phyloP scores from a whole-genome alignment of 1,284 basidiomycete species.

The Albatrellus sp. region DNA sequence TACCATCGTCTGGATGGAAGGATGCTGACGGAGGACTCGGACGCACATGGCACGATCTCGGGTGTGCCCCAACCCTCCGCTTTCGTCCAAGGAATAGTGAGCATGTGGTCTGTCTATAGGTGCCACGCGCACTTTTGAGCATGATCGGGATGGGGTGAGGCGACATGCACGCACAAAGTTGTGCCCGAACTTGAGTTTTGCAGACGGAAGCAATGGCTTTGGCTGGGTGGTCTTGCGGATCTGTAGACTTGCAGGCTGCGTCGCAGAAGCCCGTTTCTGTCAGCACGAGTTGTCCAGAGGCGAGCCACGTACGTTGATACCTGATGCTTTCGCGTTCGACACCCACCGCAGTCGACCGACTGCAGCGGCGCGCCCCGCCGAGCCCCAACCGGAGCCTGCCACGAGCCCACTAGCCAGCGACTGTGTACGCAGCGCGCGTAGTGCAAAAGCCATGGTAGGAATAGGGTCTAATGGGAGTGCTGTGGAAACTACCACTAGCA shows the following conservation, averaged over 20 bases:
- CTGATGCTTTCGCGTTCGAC: too few relatives aligned
- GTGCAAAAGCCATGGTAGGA: too few relatives aligned
- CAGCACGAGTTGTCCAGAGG: too few relatives aligned
- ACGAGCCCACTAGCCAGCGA: too few relatives aligned
- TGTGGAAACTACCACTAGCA: too few relatives aligned
- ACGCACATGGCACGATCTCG: slow-evolving; percentile 69
- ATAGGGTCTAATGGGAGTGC: too few relatives aligned
- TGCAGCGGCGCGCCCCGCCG: too few relatives aligned
- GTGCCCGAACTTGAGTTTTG: neutral
- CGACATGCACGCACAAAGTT: neutral
- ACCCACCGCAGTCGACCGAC: too few relatives aligned
- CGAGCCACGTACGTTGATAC: too few relatives aligned
- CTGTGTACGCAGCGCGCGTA: too few relatives aligned
- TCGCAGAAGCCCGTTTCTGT: too few relatives aligned
- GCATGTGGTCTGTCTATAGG: slow-evolving; percentile 83
- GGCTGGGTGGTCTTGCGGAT: neutral
- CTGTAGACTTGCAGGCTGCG: neutral
- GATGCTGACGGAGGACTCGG: neutral
- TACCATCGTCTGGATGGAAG: slow-evolving; percentile 3
- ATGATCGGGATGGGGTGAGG: neutral
- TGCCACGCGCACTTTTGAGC: neutral
- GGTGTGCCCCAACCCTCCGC: slow-evolving; percentile 74
- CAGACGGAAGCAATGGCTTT: neutral
- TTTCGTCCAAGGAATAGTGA: slow-evolving; percentile 71
- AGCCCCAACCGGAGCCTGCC: too few relatives aligned